Percentiles rank a stretch among this genome's conserved stretches.
phyloP scores from a whole-genome alignment of 1,284 basidiomycete species.

The Ustilago shanxiensis region DNA sequence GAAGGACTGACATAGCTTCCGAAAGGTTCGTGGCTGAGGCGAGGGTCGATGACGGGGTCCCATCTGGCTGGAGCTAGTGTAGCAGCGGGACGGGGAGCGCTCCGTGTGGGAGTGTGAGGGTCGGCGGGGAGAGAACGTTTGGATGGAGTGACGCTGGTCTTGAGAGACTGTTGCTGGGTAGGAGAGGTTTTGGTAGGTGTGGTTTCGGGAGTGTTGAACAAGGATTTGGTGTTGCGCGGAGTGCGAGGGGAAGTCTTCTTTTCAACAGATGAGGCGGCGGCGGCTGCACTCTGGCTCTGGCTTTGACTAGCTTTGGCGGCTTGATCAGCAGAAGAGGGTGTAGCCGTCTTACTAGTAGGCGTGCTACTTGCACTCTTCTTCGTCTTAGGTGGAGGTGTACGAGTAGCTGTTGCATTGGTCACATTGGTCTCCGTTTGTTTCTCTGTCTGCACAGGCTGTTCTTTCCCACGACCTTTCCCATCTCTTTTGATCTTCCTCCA shows the following conservation, averaged over 20 bases:
- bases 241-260: slow-evolving; percentile 2
- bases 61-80: neutral
- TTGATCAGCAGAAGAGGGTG: neutral
- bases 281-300: neutral
- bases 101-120: neutral
- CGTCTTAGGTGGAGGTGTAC: neutral
- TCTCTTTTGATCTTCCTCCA: neutral
- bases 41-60: neutral
- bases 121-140: neutral
- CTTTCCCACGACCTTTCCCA: neutral
- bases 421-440: neutral
- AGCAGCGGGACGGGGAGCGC: neutral
- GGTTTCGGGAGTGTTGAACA: neutral
- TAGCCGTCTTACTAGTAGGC: neutral
- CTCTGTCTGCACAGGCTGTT: neutral
- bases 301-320: neutral
- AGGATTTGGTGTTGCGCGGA: neutral
- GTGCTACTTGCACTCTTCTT: neutral
- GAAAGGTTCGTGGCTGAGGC: neutral
- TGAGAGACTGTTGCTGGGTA: neutral
- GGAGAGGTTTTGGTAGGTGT: neutral
- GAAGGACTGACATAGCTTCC: neutral
- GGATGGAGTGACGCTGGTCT: neutral
- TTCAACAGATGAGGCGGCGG: neutral
- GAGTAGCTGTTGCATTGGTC: neutral